Evolutionary conservation across 768 basidiomycete genomes (phyloP), one percentile per base, ranked within the genome.

Genomic region (Podaxis sp.): DNA sequence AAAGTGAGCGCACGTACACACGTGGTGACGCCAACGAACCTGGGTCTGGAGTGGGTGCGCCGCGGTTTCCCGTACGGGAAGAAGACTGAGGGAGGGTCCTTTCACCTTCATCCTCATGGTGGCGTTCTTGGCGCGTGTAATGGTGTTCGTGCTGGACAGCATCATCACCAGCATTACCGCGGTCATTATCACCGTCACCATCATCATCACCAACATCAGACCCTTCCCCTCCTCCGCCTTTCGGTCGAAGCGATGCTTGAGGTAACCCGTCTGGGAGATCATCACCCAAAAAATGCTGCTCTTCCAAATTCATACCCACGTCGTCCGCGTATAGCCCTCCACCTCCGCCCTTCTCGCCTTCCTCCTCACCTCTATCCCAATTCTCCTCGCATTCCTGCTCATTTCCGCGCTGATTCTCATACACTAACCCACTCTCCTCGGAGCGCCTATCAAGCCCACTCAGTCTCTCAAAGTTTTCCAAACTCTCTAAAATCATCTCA

Each of bases 401-500:
- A 33, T 33, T 33, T 33, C 33, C 33, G 33, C 33, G 33, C 8
- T 33, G 33, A 9, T 33, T 33, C 33, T 9, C 9, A 33, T 9
- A 0, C 8, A 33, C 8, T 9, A 9, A 33, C 33, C 33, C 33
- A 33, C 8, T 33, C 33, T 33, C 33, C 33, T 33, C 33, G 33
- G 33, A 33, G 33, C 33, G 7, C 33, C 33, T 33, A 9, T 33
- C 33, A 33, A 8, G 8, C 8, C 29, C 29, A 29, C 29, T 36
- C 27, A 29, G 29, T 3, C 63, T 22, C 55, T 59, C 11, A 55
- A 33, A 13, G 2, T 27, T 4, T 43, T 50, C 49, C 49, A 50
- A 50, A 19, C 51, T 36, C 24, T 55, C 59, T 46, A 49, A 50
- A 29, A 46, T 50, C 47, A 64, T 33, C 19, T 37, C 58, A 15